Conservation (phyloP, 768 basidiomycete species). For the Tubosaeta sp. region DNA sequence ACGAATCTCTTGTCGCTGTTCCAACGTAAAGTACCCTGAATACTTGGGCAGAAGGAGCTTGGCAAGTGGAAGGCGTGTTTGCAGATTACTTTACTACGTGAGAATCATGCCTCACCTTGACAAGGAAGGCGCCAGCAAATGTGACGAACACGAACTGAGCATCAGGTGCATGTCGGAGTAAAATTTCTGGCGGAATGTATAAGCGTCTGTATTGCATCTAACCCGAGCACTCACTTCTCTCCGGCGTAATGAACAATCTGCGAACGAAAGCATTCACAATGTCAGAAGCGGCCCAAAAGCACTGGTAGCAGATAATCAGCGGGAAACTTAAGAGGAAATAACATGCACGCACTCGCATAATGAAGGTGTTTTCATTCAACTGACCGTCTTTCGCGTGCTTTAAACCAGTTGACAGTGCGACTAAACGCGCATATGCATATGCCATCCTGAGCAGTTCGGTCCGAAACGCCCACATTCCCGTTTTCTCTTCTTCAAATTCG, state of each 20-base stretch:
- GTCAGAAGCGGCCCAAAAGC: constrained; percentile 61
- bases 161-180: constrained; percentile 71
- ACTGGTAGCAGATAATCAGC: constrained; percentile 36
- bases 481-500: constrained; percentile 49
- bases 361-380: constrained; percentile 59
- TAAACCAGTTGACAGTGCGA: constrained; percentile 70
- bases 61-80: neutral
- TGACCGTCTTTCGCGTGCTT: constrained; percentile 63
- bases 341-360: constrained; percentile 50
- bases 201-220: neutral
- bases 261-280: constrained; percentile 59
- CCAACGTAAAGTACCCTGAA: constrained; percentile 50
- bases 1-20: constrained; percentile 60
- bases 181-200: constrained; percentile 37
- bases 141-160: constrained; percentile 76
- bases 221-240: constrained; percentile 42
- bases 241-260: constrained; percentile 47
- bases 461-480: constrained; percentile 53
- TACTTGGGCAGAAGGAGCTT: constrained; percentile 80
- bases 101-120: constrained; percentile 50
- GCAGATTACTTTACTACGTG: neutral
- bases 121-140: constrained; percentile 77
- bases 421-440: constrained; percentile 65
- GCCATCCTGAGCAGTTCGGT: constrained; percentile 57
- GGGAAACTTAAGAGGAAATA: neutral